phyloP scores from a whole-genome alignment of 2,329 filamentous ascomycete genomes.

The Ceratocystis eucalypticola region DNA sequence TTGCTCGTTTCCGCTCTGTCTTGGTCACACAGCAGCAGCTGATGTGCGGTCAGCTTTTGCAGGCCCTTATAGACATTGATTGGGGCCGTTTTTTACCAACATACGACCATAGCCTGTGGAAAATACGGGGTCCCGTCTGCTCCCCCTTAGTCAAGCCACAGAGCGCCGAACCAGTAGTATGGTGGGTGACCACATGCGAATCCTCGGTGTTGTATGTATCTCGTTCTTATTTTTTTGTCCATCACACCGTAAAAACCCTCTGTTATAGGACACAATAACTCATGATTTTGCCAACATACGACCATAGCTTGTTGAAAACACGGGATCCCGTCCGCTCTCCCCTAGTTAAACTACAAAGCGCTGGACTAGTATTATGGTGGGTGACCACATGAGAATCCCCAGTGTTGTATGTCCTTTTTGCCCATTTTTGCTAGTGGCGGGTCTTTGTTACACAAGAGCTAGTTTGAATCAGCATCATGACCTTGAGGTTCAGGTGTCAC shows the following conservation, averaged over 20 bases:
- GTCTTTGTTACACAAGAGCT: background rate
- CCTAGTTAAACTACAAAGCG: background rate
- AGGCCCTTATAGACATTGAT: too few species aligned
- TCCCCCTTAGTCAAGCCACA: slow-evolving; percentile 9
- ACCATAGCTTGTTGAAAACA: too few species aligned
- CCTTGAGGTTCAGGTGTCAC: background rate
- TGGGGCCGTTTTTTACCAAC: background rate
- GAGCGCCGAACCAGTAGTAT: slow-evolving; percentile 11
- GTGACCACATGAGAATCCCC: slow-evolving; percentile 6
- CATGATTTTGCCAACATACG: too few species aligned
- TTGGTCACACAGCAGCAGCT: too few species aligned
- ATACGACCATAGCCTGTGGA: slow-evolving; percentile 9
- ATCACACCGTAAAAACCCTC: too few species aligned
- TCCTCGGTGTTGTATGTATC: slow-evolving; percentile 8
- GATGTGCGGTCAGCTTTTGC: too few species aligned
- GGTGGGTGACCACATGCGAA: slow-evolving; percentile 12
- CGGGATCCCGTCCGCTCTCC: background rate
- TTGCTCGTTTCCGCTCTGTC: too few species aligned
- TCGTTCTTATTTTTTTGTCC: too few species aligned
- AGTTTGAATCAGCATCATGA: background rate
- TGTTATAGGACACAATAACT: too few species aligned
- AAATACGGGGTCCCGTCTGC: background rate
- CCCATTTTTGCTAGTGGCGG: background rate
- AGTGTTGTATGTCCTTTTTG: background rate
- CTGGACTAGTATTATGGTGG: background rate